Base-by-base conservation (phyloP, 2,329 filamentous ascomycete genomes). In the Alternaria sp. region DNA sequence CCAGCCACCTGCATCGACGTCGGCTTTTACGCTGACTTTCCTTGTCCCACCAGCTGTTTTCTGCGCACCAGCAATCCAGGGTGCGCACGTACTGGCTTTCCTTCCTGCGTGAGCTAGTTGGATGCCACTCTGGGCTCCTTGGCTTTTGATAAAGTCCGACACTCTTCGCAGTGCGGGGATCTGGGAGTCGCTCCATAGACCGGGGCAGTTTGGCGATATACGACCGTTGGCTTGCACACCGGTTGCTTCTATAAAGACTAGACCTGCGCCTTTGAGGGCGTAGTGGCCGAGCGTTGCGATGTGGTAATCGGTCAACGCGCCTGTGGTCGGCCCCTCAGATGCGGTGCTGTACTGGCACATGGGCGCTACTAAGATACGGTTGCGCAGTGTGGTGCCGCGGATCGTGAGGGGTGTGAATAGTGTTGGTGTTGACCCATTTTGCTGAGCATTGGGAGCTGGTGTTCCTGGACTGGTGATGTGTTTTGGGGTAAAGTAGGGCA, bases 401-500 rank as follows among this genome's bases (percentile, higher is more conserved):
- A 79, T 79, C n/a, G 68, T 74, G 27, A 79, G 71, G 5, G 78
- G 74, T 11, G 58, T 76, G 63, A 79, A 79, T 44, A 79, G 72
- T 1, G 70, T 78, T 0, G 77, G 76, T 3, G 66, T 59, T 6
- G 45, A 30, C 1, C 22, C 34, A 38, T 65, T 62, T 38, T 60
- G 57, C 10, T 60, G 62, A 25, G 49, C 43, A 16, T 49, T 46
- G n/a, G 62, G 51, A 11, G 54, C 34, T 5, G 70, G 69, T 2
- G 70, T 81, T 16, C 82, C 82, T 5, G 82, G 81, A 4, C 77
- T 77, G 14, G 72, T 74, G 43, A 75, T 55, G 64, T 84, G 82
- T 11, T 76, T 67, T 10, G 82, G 82, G 1, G 81, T 84, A 71
- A 82, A 84, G 74, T 82, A 84, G 11, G 81, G 71, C 40, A 79